Conservation (phyloP, 106 monocot species). For the Acanthochlamys bracteata region DNA sequence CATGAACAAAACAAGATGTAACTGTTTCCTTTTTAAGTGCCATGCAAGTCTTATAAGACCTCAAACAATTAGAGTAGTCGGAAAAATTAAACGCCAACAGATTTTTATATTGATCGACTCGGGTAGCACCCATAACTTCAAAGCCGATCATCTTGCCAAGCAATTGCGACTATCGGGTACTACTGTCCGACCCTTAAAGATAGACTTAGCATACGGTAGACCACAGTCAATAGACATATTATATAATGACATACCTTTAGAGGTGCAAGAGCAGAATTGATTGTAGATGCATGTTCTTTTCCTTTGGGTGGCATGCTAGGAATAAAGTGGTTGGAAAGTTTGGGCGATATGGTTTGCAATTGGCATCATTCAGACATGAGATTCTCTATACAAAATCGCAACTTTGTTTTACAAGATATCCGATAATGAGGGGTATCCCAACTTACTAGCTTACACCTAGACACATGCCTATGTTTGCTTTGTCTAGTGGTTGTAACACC, state of each 20-base stretch:
- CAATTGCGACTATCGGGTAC: not conserved
- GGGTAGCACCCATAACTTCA: not conserved
- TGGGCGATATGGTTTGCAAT: too few relatives aligned
- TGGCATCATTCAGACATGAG: too few relatives aligned
- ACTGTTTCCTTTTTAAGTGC: too few relatives aligned
- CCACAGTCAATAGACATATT: too few relatives aligned
- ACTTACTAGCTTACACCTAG: not conserved
- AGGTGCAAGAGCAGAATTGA: not conserved
- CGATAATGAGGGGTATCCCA: not conserved
- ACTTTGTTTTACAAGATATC: not conserved
- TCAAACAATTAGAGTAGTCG: not conserved
- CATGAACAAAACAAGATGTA: too few relatives aligned
- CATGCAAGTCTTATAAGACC: not conserved
- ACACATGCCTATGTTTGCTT: not conserved
- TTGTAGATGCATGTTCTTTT: not conserved
- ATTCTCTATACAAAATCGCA: not conserved
- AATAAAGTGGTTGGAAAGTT: too few relatives aligned
- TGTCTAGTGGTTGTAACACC: too few relatives aligned
- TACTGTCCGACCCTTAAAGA: not conserved
- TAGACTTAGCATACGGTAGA: not conserved
- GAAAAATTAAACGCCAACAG: not conserved
- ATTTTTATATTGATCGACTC: not conserved
- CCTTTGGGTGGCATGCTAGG: not conserved
- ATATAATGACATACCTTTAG: too few relatives aligned
- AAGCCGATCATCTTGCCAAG: not conserved